Percentiles rank a stretch among this genome's conserved stretches.
phyloP scores from a whole-genome alignment of 441 rosid species.

The Populus tomentosa region DNA sequence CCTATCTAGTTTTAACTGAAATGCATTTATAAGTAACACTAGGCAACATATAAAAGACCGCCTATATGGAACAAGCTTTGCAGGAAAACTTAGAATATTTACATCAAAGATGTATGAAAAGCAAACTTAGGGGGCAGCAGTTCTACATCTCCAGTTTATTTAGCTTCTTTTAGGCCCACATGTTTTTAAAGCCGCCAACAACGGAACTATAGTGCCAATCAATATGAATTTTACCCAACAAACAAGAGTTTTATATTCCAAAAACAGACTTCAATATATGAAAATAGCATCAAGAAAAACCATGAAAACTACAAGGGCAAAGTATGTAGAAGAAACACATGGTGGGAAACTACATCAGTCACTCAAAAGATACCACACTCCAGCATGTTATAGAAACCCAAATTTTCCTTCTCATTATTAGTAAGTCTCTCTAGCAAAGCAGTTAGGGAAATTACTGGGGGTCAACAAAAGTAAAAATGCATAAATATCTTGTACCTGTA shows the following conservation, averaged over 20 bases:
- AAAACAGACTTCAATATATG: background rate
- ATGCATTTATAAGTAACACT: background rate
- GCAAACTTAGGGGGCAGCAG: background rate
- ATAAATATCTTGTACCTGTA: slow-evolving; percentile 60
- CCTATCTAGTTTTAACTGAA: background rate
- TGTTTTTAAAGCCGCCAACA: background rate
- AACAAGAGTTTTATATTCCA: background rate
- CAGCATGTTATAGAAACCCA: slow-evolving; percentile 14
- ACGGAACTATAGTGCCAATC: background rate
- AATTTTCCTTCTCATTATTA: slow-evolving; percentile 15
- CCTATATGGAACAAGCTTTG: background rate
- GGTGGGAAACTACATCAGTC: slow-evolving; percentile 2
- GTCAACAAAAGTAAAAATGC: slow-evolving; percentile 1
- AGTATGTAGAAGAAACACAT: background rate
- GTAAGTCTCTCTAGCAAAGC: background rate
- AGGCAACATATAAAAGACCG: background rate
- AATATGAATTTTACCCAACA: background rate
- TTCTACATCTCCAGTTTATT: background rate
- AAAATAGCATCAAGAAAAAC: slow-evolving; percentile 1
- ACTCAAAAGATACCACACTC: background rate
- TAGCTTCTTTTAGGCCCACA: background rate
- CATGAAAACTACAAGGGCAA: background rate
- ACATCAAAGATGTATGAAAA: background rate
- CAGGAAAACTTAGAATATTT: background rate
- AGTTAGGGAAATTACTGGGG: background rate